Conservation (phyloP, 1,284 basidiomycete species). For the Neolentinus lepideus region DNA sequence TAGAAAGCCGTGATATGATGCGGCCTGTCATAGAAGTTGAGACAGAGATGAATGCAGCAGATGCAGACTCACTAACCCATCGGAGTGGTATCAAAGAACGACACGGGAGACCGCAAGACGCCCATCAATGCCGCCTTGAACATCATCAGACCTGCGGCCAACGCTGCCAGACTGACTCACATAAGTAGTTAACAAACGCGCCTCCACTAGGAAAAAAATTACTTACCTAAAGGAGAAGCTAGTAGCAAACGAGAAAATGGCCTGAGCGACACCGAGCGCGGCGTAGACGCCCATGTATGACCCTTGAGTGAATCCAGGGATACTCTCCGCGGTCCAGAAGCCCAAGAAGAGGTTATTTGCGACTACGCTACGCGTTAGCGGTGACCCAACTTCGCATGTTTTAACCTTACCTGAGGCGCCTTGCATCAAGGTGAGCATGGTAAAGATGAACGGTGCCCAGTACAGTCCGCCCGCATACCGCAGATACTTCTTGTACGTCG, state of each 20-base stretch:
- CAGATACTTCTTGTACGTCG: constrained; percentile 49
- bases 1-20: constrained; percentile 52
- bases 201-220: background rate
- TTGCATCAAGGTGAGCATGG: constrained; percentile 19
- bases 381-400: background rate
- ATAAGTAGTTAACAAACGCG: background rate
- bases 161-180: constrained; percentile 49
- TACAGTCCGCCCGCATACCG: constrained; percentile 34
- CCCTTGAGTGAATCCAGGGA: constrained; percentile 41
- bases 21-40: constrained; percentile 37
- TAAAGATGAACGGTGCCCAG: constrained; percentile 30
- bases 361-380: constrained; percentile 15
- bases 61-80: constrained; percentile 44
- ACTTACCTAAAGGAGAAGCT: constrained; percentile 47
- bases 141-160: constrained; percentile 52
- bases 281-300: constrained; percentile 71
- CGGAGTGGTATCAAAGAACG: constrained; percentile 83
- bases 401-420: constrained; percentile 19
- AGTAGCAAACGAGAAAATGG: constrained; percentile 47
- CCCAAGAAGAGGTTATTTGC: constrained; percentile 32
- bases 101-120: constrained; percentile 61
- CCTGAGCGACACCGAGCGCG: constrained; percentile 49
- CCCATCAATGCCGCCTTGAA: constrained; percentile 50
- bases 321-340: constrained; percentile 30
- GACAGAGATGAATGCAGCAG: background rate